phyloP scores from a whole-genome alignment of 345 rosid species.

The Salix exigua region DNA sequence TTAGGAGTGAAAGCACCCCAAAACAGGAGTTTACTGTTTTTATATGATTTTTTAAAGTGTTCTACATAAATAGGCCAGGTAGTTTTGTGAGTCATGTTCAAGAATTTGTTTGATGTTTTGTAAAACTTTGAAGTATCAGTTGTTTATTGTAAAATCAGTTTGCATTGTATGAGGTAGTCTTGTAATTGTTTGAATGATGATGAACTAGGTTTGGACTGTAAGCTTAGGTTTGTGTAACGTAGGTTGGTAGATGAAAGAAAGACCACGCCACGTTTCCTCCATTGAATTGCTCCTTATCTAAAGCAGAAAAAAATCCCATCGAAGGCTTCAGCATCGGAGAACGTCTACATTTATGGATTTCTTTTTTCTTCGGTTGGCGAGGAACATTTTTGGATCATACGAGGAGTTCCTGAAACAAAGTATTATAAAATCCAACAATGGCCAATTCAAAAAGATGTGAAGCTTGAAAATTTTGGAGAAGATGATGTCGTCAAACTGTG shows the following conservation, averaged over 20 bases:
- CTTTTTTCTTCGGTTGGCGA: neutral
- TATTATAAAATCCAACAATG: neutral
- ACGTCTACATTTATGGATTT: too few species aligned
- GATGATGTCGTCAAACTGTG: slow-evolving; percentile 26
- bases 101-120: slow-evolving; percentile 5
- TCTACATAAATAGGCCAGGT: neutral
- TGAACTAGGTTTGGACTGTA: too few species aligned
- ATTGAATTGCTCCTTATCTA: too few species aligned
- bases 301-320: too few species aligned
- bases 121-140: neutral
- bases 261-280: too few species aligned
- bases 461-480: slow-evolving; percentile 30
- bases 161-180: neutral
- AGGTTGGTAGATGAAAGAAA: too few species aligned
- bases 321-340: too few species aligned
- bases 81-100: slow-evolving; percentile 6
- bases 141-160: neutral
- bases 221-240: too few species aligned
- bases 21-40: neutral
- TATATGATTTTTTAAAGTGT: neutral
- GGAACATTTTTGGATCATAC: neutral
- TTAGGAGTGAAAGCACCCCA: slow-evolving; percentile 11
- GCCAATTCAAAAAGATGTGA: slow-evolving; percentile 21
- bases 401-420: neutral
- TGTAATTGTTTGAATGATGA: neutral